Evolutionary conservation across 1,284 basidiomycete species (phyloP).

Genomic region (Fomitopsis pinicola): DNA sequence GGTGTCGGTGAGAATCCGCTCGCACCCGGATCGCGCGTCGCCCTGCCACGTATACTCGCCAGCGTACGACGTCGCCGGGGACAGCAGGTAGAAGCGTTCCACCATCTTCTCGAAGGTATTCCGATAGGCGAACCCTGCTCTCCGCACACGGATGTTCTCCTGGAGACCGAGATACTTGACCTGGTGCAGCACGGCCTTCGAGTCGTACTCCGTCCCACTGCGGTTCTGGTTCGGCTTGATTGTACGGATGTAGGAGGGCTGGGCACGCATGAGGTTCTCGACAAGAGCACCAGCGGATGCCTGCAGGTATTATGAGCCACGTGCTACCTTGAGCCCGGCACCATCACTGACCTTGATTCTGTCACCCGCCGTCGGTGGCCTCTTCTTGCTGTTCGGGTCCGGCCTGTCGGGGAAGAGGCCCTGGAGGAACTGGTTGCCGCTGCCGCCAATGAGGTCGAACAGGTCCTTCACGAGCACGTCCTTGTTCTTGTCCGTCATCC

Average conservation of each 20-base stretch:
- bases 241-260: slow-evolving; percentile 98
- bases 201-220: slow-evolving; percentile 89
- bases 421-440: slow-evolving; percentile 83
- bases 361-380: slow-evolving; percentile 96
- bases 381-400: slow-evolving; percentile 96
- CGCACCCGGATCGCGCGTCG: slow-evolving; percentile 87
- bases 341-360: slow-evolving; percentile 79
- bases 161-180: slow-evolving; percentile 99
- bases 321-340: neutral
- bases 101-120: slow-evolving; percentile 99
- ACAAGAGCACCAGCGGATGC: slow-evolving; percentile 90
- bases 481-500: slow-evolving; percentile 99
- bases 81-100: slow-evolving; percentile 94
- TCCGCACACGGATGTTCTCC: slow-evolving; percentile 96
- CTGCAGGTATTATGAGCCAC: slow-evolving; percentile 4
- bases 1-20: slow-evolving; percentile 90
- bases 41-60: slow-evolving; percentile 98
- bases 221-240: slow-evolving; percentile 99
- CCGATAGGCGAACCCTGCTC: slow-evolving; percentile 96
- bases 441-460: slow-evolving; percentile 82
- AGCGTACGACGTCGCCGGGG: slow-evolving; percentile 93
- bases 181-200: slow-evolving; percentile 94
- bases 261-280: slow-evolving; percentile 93
- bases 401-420: slow-evolving; percentile 91
- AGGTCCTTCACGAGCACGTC: slow-evolving; percentile 95